Percentiles rank a stretch among this genome's conserved stretches.
Evolutionary conservation across 164 flowering plant species (phyloP).

Genomic region (Cinnamomum micranthum): DNA sequence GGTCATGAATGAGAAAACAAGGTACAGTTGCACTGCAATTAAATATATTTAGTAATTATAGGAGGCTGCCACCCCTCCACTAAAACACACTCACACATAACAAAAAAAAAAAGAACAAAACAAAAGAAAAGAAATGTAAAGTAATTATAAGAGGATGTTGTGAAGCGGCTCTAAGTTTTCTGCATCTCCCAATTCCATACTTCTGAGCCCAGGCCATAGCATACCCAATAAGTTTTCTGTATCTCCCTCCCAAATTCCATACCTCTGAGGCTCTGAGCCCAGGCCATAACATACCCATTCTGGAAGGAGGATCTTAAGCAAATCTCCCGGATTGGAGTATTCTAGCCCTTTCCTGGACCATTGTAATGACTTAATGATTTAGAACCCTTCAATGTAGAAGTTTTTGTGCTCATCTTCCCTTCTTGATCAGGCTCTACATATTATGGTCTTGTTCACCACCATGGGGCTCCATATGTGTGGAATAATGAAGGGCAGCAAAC

Average conservation of each 20-base stretch:
- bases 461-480: not conserved
- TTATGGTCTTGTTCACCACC: not conserved
- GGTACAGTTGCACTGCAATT: conserved; percentile 9
- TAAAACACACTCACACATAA: not conserved
- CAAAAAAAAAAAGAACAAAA: too few relatives aligned
- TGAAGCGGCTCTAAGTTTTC: not conserved
- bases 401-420: not conserved
- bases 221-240: not conserved
- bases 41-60: too few relatives aligned
- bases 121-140: too few relatives aligned
- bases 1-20: conserved; percentile 10
- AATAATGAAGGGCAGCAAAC: not conserved
- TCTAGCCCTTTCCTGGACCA: not conserved
- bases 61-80: not conserved
- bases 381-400: too few relatives aligned
- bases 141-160: not conserved
- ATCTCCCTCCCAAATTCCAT: not conserved
- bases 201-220: not conserved
- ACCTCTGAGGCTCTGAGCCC: not conserved
- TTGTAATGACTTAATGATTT: not conserved
- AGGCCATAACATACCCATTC: not conserved
- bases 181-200: not conserved
- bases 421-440: not conserved
- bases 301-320: not conserved
- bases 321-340: not conserved